Base-by-base conservation (phyloP, 1,139 yeast species). In the Hansenula sp. region DNA sequence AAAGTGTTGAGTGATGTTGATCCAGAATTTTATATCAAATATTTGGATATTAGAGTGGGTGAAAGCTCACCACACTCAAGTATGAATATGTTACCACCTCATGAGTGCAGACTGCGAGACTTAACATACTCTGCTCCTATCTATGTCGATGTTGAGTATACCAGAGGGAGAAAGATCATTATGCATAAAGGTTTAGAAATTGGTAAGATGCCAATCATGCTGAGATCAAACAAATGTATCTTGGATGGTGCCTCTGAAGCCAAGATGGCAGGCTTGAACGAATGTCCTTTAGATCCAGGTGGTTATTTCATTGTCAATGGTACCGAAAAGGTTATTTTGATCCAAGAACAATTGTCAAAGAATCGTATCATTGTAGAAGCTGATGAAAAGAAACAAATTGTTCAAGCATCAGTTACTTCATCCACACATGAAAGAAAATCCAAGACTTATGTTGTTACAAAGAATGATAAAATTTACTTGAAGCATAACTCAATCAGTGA, bases 241-340 rank as follows among this genome's bases (percentile, higher is more conserved):
- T 71, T 93, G 50, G 81, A 81, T 54, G 95, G 90, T 19, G 81
- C 86, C 44, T 72, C 80, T 43, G 96, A 91, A 55, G 65, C 71
- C 38, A 84, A 79, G 56, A 93, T 94, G 98, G 97, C 99, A 1
- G 70, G 70, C 36, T 73, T 87, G 56, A 86, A 87, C 57, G 99
- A 93, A 65, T 94, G 99, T 66, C 99, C 99, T 0, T 71, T 93
- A 43, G 99, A 93, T 66, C 99, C 99, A 5, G 99, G 99, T 66
- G 99, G 99, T 55, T 93, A 93, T 61, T 93, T 93, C 58, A 85
- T 93, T 58, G 98, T 93, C 39, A 93, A 93, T 62, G 99, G 99
- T 63, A 93, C 99, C 0, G 99, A 93, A 63, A 93, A 93, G 63
- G 99, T 93, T 40, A 94, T 93, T 51, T 76, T 93, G 55, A 95